Base-by-base conservation (phyloP, 768 basidiomycete genomes). In the Termitomyces bulborhizus region DNA sequence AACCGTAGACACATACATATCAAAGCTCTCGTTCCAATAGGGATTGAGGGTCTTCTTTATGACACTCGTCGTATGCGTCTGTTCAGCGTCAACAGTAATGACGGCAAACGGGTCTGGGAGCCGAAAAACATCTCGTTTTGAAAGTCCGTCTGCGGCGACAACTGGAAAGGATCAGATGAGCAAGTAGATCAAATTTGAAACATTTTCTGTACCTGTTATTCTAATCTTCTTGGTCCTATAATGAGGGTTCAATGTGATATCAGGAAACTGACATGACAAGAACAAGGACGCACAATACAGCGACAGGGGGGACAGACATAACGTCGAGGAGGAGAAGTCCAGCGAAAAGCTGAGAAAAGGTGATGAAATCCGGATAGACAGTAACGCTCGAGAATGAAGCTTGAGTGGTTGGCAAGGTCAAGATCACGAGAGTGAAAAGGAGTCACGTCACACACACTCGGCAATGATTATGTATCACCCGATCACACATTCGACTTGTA, bases 31-130 rank as follows among this genome's bases (percentile, higher is more conserved):
- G 67, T 93, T 96, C 94, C 94, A 97, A 71, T 96, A 95, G 0
- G 94, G 90, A 71, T 93, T 94, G 46, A 94, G 71, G 0, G 92
- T 93, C 74, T 92, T 95, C 78, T 93, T 98, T 66, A 98, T 97
- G 32, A 96, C 96, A 54, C 90, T 92, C 15, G 95, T 98, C 1
- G 96, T 96, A 62, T 93, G 89, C 0, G 95, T 98, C 71, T 98
- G 95, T 69, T 97, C 94, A 3, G 93, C 93, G 62, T 99, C 97
- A 42, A 98, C 94, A 21, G 96, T 98, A 69, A 99, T 89, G 65
- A 99, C 94, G 5, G 97, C 96, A 68, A 98, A 98, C 4, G 97
- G 96, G 71, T 98, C 95, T 3, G 96, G 97, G 6, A 98, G 85
- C 51, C 95, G 85, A 68, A 97, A 94, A 52, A 96, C 93, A 76